Evolutionary conservation across 495 filamentous ascomycete genomes (phyloP).

Genomic region (Aspergillus incahuasiensis): DNA sequence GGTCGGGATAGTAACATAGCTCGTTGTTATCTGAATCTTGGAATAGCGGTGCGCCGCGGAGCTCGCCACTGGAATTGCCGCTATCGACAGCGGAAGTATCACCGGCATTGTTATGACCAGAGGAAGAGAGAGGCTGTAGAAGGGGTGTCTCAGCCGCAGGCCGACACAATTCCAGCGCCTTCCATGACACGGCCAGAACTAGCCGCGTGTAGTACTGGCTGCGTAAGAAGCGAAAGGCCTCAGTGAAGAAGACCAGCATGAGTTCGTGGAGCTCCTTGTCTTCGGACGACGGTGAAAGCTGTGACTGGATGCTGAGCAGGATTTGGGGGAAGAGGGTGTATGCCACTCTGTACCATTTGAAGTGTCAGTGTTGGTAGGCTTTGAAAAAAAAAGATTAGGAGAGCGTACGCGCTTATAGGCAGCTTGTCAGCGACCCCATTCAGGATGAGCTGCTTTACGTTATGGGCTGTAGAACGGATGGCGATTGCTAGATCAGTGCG

Average conservation of each 20-base stretch:
- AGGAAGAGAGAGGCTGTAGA: not conserved
- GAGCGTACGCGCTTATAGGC: conserved; percentile 16
- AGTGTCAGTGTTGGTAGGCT: not conserved
- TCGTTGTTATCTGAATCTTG: not conserved
- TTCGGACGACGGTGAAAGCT: conserved; percentile 12
- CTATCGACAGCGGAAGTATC: not conserved
- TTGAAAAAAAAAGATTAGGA: not conserved
- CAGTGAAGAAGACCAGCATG: conserved; percentile 17
- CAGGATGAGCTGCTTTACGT: conserved; percentile 13
- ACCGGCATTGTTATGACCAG: not conserved
- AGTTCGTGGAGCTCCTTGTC: conserved; percentile 16
- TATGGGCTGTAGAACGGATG: conserved; percentile 13
- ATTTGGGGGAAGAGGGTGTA: conserved; percentile 17
- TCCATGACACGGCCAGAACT: conserved; percentile 12
- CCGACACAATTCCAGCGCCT: conserved; percentile 13
- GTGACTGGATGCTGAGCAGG: conserved; percentile 14
- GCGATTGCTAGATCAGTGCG: conserved; percentile 7
- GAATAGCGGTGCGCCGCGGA: not conserved
- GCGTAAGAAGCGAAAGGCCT: conserved; percentile 13
- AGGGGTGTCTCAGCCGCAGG: not conserved
- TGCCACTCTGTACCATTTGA: conserved; percentile 1
- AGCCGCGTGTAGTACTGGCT: conserved; percentile 13
- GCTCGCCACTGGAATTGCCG: not conserved
- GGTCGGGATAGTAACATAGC: not conserved
- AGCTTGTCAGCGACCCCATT: conserved; percentile 16